Conservation (phyloP, 2,329 filamentous ascomycete genomes). For the Chaetoscypha palmicola region DNA sequence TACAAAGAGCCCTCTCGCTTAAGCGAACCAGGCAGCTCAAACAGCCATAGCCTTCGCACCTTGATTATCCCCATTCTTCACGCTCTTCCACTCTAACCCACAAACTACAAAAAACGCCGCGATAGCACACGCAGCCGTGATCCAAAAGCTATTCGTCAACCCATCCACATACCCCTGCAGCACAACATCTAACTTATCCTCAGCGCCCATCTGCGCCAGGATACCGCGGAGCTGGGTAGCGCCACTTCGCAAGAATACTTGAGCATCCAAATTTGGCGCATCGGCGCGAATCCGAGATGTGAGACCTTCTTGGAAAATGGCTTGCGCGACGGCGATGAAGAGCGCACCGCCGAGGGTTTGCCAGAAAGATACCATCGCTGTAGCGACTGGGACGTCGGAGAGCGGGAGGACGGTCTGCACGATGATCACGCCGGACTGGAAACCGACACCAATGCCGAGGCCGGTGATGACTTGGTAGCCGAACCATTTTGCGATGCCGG, state of each 20-base stretch:
- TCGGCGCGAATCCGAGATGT: slow-evolving; percentile 42
- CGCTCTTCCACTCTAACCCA: slow-evolving; percentile 46
- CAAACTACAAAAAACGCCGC: slow-evolving; percentile 39
- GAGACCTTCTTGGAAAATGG: slow-evolving; percentile 60
- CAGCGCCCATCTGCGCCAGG: slow-evolving; percentile 35
- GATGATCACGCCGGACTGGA: slow-evolving; percentile 21
- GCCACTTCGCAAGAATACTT: slow-evolving; percentile 45
- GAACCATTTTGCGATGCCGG: slow-evolving; percentile 44
- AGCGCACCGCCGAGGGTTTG: slow-evolving; percentile 60
- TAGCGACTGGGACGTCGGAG: slow-evolving; percentile 43
- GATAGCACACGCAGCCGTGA: slow-evolving; percentile 42
- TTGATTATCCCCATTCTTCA: slow-evolving; percentile 37
- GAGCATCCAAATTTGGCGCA: slow-evolving; percentile 40
- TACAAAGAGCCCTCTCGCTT: too few relatives aligned
- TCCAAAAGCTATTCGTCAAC: slow-evolving; percentile 45
- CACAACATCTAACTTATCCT: slow-evolving; percentile 39
- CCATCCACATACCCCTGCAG: slow-evolving; percentile 50
- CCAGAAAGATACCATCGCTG: slow-evolving; percentile 51
- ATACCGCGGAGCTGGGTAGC: slow-evolving; percentile 43
- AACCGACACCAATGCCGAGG: slow-evolving; percentile 34
- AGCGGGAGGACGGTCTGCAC: slow-evolving; percentile 46
- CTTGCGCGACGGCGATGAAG: slow-evolving; percentile 57
- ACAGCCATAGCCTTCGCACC: slow-evolving; percentile 8
- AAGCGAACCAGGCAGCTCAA: too few relatives aligned
- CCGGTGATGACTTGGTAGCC: slow-evolving; percentile 51